Percentiles rank a stretch among this genome's conserved stretches.
Conservation (phyloP, 2,329 filamentous ascomycete genomes). For the Grosmannia serpens region DNA sequence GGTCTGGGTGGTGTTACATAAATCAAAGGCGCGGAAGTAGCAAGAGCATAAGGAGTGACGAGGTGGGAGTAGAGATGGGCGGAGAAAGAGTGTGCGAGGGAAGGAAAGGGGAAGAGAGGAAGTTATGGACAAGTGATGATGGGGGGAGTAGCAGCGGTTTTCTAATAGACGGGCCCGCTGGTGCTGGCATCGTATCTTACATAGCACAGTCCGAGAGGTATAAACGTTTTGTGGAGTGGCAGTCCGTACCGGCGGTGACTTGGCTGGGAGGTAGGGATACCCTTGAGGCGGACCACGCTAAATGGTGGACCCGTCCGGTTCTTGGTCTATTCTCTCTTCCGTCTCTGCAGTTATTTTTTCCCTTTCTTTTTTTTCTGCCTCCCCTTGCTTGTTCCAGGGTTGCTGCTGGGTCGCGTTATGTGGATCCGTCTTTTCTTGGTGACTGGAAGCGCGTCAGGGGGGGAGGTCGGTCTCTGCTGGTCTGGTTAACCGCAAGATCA, state of each 20-base stretch:
- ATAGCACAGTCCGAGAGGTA: neutral
- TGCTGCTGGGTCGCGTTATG: constrained; percentile 9
- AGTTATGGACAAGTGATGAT: neutral
- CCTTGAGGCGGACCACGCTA: constrained; percentile 8
- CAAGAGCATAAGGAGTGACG: constrained; percentile 9
- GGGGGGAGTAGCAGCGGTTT: constrained; percentile 6
- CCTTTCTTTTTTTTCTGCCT: neutral
- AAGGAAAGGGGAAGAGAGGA: constrained; percentile 2
- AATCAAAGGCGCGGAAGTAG: constrained; percentile 1
- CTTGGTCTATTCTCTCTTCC: neutral
- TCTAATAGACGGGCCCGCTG: neutral
- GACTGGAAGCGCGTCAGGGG: neutral
- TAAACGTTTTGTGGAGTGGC: constrained; percentile 11
- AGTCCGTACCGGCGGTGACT: constrained; percentile 10
- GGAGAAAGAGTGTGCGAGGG: constrained; percentile 1
- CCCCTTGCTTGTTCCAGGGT: constrained; percentile 8
- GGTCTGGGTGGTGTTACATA: constrained; percentile 1
- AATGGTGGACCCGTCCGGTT: neutral
- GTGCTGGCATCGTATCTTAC: neutral
- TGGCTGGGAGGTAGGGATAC: constrained; percentile 4
- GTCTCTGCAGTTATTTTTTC: neutral
- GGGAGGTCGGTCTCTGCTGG: neutral
- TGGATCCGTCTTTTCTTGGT: constrained; percentile 3
- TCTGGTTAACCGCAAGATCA: neutral
- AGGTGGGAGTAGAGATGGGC: neutral